These are phyloP conservation scores for Clitocybe nebularis DNA, from an alignment of 1,284 basidiomycete genomes.

Conservation along the genomic window DNA sequence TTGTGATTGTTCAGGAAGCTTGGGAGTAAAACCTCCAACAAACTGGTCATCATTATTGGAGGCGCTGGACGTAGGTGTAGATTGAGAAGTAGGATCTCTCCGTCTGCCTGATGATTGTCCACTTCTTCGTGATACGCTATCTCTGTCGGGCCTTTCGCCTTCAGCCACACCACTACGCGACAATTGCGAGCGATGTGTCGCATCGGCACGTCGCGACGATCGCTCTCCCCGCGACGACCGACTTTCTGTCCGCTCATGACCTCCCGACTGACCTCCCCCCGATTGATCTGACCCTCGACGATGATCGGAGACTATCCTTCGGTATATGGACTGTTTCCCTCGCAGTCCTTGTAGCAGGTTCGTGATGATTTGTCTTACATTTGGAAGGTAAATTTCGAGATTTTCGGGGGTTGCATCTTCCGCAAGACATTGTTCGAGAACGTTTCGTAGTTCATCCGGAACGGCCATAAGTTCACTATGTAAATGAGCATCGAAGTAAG, in stretches of 20 bases:
- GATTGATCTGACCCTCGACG: conserved; percentile 46
- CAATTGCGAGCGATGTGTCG: conserved; percentile 43
- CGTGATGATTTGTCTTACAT: conserved; percentile 92
- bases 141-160: conserved; percentile 25
- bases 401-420: conserved; percentile 87
- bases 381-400: conserved; percentile 87
- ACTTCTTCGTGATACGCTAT: conserved; percentile 27
- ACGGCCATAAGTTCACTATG: conserved; percentile 83
- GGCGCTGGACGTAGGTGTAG: conserved; percentile 17
- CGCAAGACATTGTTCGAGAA: conserved; percentile 87
- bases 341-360: conserved; percentile 89
- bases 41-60: conserved; percentile 38
- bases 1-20: conserved; percentile 26
- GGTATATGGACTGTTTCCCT: conserved; percentile 82
- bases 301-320: conserved; percentile 59
- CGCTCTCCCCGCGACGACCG: conserved; percentile 42
- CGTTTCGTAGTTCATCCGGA: conserved; percentile 83
- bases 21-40: conserved; percentile 48
- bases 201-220: conserved; percentile 36
- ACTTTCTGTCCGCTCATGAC: conserved; percentile 50
- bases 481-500: conserved; percentile 16
- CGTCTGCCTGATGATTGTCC: conserved; percentile 29
- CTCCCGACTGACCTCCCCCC: conserved; percentile 25
- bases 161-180: conserved; percentile 33
- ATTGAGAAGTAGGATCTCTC: conserved; percentile 26